Evolutionary conservation across 805 yeast species (phyloP).

Genomic region (Millerago galiae): DNA sequence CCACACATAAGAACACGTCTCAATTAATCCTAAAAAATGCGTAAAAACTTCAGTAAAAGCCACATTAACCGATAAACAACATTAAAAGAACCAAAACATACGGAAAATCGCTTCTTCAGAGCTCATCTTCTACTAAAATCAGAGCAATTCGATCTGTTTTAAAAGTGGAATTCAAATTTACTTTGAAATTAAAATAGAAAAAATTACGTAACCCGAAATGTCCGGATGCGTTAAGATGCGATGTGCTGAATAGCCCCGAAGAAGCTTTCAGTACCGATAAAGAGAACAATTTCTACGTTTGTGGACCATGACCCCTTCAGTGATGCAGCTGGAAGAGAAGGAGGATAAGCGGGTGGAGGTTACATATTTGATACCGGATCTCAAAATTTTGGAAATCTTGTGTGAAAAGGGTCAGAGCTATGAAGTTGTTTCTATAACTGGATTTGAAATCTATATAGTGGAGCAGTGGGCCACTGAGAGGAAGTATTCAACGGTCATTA

Average conservation of each 20-base stretch:
- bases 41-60: not conserved
- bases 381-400: conserved; percentile 44
- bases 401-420: conserved; percentile 36
- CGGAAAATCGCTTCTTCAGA: conserved; percentile 36
- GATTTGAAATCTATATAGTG: conserved; percentile 85
- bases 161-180: not conserved
- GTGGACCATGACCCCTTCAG: not conserved
- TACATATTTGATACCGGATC: conserved; percentile 47
- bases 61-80: not conserved
- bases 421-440: conserved; percentile 46
- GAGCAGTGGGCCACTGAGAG: conserved; percentile 92
- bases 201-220: not conserved
- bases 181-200: too few species aligned
- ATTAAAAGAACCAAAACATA: conserved; percentile 14
- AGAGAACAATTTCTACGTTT: too few species aligned
- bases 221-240: too few species aligned
- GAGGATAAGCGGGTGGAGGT: not conserved
- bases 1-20: too few species aligned
- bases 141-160: not conserved
- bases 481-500: conserved; percentile 56
- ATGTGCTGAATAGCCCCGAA: too few species aligned
- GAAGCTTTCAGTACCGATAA: too few species aligned
- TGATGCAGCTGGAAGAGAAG: not conserved
- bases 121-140: conserved; percentile 14
- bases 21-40: too few species aligned